phyloP scores from a whole-genome alignment of 2,329 filamentous ascomycete genomes.

The Purpureocillium takamizusanense region DNA sequence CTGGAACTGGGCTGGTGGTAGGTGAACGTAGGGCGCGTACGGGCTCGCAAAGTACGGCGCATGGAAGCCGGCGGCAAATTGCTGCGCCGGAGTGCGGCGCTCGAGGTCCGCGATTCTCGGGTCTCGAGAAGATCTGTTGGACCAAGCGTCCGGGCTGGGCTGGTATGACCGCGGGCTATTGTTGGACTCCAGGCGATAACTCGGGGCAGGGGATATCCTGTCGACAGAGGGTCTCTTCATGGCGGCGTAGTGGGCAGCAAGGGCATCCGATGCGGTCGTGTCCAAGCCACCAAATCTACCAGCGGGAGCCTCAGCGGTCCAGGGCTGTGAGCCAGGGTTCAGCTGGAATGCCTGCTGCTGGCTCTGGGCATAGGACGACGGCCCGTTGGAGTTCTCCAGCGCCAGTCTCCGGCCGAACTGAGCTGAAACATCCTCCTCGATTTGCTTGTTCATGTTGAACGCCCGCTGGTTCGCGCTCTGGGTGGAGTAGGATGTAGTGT shows the following conservation, averaged over 20 bases:
- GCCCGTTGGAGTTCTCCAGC: slow-evolving; percentile 20
- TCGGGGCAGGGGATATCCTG: slow-evolving; percentile 23
- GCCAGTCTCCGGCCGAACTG: slow-evolving; percentile 22
- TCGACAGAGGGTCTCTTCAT: slow-evolving; percentile 30
- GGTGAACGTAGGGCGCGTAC: slow-evolving; percentile 16
- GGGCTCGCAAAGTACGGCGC: slow-evolving; percentile 20
- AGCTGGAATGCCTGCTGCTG: slow-evolving; percentile 31
- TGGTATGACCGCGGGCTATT: slow-evolving; percentile 16
- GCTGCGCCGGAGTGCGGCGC: slow-evolving; percentile 24
- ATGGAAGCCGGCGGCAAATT: slow-evolving; percentile 18
- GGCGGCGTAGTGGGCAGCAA: slow-evolving; percentile 14
- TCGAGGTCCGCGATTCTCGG: slow-evolving; percentile 26
- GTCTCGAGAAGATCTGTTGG: slow-evolving; percentile 24
- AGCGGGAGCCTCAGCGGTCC: slow-evolving; percentile 24
- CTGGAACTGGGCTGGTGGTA: slow-evolving; percentile 25
- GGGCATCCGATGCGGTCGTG: slow-evolving; percentile 22
- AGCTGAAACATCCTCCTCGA: slow-evolving; percentile 26
- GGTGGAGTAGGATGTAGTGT: slow-evolving; percentile 36
- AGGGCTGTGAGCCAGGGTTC: slow-evolving; percentile 38
- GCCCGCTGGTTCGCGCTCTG: slow-evolving; percentile 28
- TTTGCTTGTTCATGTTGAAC: slow-evolving; percentile 26
- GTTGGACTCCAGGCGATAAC: slow-evolving; percentile 19
- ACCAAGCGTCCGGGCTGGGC: slow-evolving; percentile 28
- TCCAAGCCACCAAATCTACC: slow-evolving; percentile 18
- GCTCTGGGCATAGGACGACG: slow-evolving; percentile 17